Conservation (phyloP, 1,139 yeast genomes). For the Geotrichum klebahnii region DNA sequence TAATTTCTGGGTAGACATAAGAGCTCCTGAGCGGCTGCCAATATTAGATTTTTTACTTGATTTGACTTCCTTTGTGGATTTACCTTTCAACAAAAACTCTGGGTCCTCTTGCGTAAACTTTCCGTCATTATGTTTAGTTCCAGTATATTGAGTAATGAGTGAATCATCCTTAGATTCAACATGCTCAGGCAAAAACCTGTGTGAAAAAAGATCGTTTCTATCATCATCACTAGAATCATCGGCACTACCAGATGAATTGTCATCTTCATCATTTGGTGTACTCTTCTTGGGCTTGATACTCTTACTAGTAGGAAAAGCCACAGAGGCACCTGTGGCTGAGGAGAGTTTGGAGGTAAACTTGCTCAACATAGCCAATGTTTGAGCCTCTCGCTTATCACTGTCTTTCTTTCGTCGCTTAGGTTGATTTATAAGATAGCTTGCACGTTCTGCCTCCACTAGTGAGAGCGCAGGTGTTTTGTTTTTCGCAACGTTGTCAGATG, state of each 20-base stretch:
- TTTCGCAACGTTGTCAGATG: neutral
- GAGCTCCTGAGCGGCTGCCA: constrained; percentile 9
- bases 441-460: constrained; percentile 8
- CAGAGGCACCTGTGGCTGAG: neutral
- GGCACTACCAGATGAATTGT: constrained; percentile 2
- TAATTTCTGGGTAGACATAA: constrained; percentile 12
- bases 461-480: neutral
- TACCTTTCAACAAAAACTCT: neutral
- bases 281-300: neutral
- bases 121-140: constrained; percentile 15
- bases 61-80: neutral
- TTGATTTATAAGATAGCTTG: constrained; percentile 1
- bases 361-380: constrained; percentile 17
- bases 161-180: constrained; percentile 12
- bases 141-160: constrained; percentile 16
- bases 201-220: constrained; percentile 9
- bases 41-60: neutral
- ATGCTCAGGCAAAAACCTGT: constrained; percentile 13
- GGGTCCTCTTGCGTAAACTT: constrained; percentile 17
- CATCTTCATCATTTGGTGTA: neutral
- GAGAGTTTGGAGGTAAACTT: constrained; percentile 15
- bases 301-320: neutral
- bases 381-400: constrained; percentile 16
- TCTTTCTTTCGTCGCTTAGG: constrained; percentile 6
- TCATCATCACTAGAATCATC: constrained; percentile 7